These are phyloP conservation scores for Malus domestica DNA, from an alignment of 306 rosid genomes.

Conservation along the genomic window DNA sequence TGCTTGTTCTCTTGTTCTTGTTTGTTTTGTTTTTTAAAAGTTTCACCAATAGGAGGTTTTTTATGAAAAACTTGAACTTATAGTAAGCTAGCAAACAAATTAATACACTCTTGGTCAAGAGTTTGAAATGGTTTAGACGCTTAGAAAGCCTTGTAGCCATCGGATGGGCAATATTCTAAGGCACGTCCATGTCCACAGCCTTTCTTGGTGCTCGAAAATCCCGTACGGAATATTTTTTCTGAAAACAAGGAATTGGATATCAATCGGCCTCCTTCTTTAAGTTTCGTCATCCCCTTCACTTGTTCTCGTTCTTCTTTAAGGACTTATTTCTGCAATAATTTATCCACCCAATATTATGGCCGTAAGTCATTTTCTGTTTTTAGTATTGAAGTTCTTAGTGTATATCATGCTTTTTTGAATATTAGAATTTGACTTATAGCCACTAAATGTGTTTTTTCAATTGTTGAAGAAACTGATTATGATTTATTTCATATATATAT, in stretches of 20 bases:
- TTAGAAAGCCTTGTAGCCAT: background rate
- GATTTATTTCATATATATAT: background rate
- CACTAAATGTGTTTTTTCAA: background rate
- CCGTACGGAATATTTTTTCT: background rate
- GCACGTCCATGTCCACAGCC: background rate
- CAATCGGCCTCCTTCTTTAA: background rate
- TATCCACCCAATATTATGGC: background rate
- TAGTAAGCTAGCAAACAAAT: background rate
- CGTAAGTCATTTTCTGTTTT: background rate
- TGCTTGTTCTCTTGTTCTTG: background rate
- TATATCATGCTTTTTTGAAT: background rate
- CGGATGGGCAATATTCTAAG: background rate
- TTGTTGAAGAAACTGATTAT: background rate
- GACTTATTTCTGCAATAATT: background rate
- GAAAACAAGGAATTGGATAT: background rate
- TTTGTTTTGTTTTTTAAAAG: background rate
- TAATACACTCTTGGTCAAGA: background rate
- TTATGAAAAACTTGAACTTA: background rate
- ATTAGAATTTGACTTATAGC: background rate
- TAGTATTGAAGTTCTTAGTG: too few species aligned
- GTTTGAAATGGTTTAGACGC: background rate
- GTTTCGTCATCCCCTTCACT: background rate
- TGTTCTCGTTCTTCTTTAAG: background rate
- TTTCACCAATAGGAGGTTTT: background rate
- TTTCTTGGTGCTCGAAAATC: background rate